phyloP scores from a whole-genome alignment of 2,329 filamentous ascomycete species.

The Aureobasidium sp. region DNA sequence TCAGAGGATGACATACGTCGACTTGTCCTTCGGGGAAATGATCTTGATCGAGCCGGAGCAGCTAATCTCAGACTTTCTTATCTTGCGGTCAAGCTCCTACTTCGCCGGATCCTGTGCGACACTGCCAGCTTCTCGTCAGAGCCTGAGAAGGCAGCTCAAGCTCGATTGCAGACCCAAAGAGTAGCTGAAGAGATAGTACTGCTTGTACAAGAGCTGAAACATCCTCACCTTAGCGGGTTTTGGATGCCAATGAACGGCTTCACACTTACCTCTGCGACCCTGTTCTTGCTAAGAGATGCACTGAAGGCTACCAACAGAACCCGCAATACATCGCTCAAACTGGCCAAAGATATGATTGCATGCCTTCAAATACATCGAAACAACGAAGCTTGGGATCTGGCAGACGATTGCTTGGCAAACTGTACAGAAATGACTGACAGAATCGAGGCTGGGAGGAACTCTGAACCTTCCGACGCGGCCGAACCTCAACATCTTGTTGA shows the following conservation, averaged over 20 bases:
- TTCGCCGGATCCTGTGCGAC: slow-evolving; percentile 13
- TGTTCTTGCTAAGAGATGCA: background rate
- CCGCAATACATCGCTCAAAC: background rate
- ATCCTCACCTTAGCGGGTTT: background rate
- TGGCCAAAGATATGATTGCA: background rate
- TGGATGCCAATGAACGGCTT: background rate
- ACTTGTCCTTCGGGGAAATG: background rate
- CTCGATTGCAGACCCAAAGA: background rate
- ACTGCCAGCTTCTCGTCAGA: background rate
- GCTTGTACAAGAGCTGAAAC: background rate
- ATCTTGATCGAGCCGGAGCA: slow-evolving; percentile 18
- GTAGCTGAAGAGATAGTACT: background rate
- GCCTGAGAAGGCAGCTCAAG: background rate
- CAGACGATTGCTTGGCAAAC: background rate
- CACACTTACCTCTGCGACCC: background rate
- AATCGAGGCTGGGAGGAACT: background rate
- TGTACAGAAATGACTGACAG: background rate
- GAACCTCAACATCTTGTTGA: background rate
- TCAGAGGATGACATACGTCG: background rate
- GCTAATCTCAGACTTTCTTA: slow-evolving; percentile 34
- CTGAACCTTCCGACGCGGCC: background rate
- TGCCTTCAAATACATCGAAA: background rate
- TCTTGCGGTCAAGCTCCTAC: slow-evolving; percentile 30
- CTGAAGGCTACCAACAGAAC: background rate
- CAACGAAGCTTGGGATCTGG: background rate